Percentiles rank a stretch among this genome's conserved stretches.
Evolutionary conservation across 2,329 filamentous ascomycete species (phyloP).

Genomic region (Colletotrichum incanum): DNA sequence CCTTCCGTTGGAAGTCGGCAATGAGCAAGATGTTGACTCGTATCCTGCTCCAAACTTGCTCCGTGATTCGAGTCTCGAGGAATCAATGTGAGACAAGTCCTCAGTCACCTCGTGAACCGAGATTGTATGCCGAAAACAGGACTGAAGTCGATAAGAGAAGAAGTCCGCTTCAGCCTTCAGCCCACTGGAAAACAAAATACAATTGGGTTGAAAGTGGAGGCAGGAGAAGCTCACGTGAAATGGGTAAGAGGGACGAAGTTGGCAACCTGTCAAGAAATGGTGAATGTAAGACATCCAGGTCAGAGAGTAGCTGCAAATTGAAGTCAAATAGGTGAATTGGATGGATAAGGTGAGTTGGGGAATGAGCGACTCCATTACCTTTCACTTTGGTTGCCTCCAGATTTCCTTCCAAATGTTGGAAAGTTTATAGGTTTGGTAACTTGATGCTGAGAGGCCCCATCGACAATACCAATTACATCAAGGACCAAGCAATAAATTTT

Average conservation of each 20-base stretch:
- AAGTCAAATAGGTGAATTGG: too few relatives aligned
- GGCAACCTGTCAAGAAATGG: background rate
- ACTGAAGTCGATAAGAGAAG: background rate
- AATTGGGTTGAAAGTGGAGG: too few relatives aligned
- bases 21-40: background rate
- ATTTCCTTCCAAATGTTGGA: background rate
- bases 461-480: background rate
- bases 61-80: background rate
- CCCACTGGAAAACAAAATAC: background rate
- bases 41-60: background rate
- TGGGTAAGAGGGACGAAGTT: background rate
- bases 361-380: background rate
- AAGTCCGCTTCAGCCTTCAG: background rate
- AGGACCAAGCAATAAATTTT: background rate
- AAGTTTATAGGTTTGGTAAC: background rate
- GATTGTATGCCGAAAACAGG: too few relatives aligned
- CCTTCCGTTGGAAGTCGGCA: background rate
- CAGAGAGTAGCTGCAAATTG: background rate
- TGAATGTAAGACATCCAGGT: background rate
- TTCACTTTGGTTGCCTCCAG: background rate
- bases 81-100: background rate
- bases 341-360: background rate
- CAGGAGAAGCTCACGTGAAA: background rate
- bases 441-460: too few relatives aligned
- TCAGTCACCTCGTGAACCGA: background rate